These are phyloP conservation scores for Hirsutella rhossiliensis DNA, from an alignment of 2,329 filamentous ascomycete species.

Conservation along the genomic window DNA sequence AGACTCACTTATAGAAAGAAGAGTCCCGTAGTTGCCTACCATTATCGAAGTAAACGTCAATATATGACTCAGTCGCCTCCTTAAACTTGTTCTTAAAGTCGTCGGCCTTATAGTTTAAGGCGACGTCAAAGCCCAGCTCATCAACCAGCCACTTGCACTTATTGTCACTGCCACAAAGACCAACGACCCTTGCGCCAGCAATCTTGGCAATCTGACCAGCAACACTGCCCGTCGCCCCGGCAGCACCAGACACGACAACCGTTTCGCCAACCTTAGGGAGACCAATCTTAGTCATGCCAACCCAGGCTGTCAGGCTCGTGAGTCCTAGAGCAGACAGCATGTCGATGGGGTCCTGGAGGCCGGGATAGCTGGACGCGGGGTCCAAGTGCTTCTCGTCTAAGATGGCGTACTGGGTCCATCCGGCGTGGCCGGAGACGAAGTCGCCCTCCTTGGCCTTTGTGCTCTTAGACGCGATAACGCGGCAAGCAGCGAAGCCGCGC, in stretches of 20 bases:
- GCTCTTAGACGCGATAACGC: slow-evolving; percentile 49
- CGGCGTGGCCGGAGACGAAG: slow-evolving; percentile 40
- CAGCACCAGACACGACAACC: slow-evolving; percentile 67
- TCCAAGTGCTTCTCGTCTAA: slow-evolving; percentile 38
- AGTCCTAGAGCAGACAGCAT: slow-evolving; percentile 50
- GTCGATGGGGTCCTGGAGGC: slow-evolving; percentile 37
- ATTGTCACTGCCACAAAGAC: slow-evolving; percentile 52
- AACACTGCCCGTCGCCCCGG: slow-evolving; percentile 65
- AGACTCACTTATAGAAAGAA: too few relatives aligned
- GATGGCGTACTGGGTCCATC: slow-evolving; percentile 58
- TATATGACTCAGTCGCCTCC: slow-evolving; percentile 45
- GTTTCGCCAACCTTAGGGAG: slow-evolving; percentile 57
- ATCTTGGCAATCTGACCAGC: slow-evolving; percentile 70
- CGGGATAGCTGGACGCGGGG: slow-evolving; percentile 25
- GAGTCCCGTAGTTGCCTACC: slow-evolving; percentile 11
- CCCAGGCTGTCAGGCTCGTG: slow-evolving; percentile 66
- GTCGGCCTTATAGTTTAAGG: slow-evolving; percentile 56
- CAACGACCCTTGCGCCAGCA: slow-evolving; percentile 49
- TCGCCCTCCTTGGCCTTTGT: slow-evolving; percentile 41
- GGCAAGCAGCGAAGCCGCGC: slow-evolving; percentile 49
- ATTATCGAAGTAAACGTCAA: slow-evolving; percentile 65
- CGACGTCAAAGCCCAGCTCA: slow-evolving; percentile 54
- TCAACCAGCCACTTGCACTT: slow-evolving; percentile 55
- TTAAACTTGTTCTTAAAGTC: slow-evolving; percentile 49
- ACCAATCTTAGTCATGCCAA: slow-evolving; percentile 58